Percentiles rank a stretch among this genome's conserved stretches.
These are phyloP conservation scores for Tillandsia leiboldiana DNA, from an alignment of 176 grass and related monocot genomes.

Conservation along the genomic window DNA sequence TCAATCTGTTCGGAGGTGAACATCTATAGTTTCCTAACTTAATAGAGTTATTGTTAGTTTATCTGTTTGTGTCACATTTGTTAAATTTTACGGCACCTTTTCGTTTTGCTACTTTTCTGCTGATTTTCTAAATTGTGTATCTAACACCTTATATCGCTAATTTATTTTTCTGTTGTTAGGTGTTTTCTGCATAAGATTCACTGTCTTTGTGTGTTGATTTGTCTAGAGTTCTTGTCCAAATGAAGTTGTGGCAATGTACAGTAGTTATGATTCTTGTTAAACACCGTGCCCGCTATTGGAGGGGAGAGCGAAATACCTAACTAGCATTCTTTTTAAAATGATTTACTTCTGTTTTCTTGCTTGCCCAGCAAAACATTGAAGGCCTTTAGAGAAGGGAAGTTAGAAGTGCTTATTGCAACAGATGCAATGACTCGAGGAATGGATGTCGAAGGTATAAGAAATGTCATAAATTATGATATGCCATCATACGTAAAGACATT, in stretches of 20 bases:
- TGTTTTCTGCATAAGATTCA: too few relatives aligned
- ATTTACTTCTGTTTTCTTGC: constrained; percentile 12
- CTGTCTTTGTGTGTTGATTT: too few relatives aligned
- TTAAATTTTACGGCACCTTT: too few relatives aligned
- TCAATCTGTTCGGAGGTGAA: constrained; percentile 76
- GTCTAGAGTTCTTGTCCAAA: too few relatives aligned
- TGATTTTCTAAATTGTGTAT: too few relatives aligned
- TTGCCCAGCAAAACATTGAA: constrained; percentile 66
- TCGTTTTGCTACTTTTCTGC: too few relatives aligned
- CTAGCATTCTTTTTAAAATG: background rate
- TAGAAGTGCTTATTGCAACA: constrained; percentile 79
- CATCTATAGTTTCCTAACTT: background rate
- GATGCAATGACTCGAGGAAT: constrained; percentile 98
- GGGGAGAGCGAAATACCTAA: background rate
- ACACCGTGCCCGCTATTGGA: background rate
- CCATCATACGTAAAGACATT: constrained; percentile 77
- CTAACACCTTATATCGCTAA: too few relatives aligned
- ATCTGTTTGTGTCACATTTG: too few relatives aligned
- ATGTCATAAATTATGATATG: constrained; percentile 92
- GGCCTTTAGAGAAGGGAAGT: constrained; percentile 71
- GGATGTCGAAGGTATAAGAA: constrained; percentile 86
- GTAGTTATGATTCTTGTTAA: too few relatives aligned
- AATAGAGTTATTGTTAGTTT: too few relatives aligned
- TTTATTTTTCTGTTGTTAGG: too few relatives aligned
- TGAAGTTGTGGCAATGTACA: too few relatives aligned